phyloP scores from a whole-genome alignment of 1,284 basidiomycete species.

The Moesziomyces parantarcticus region DNA sequence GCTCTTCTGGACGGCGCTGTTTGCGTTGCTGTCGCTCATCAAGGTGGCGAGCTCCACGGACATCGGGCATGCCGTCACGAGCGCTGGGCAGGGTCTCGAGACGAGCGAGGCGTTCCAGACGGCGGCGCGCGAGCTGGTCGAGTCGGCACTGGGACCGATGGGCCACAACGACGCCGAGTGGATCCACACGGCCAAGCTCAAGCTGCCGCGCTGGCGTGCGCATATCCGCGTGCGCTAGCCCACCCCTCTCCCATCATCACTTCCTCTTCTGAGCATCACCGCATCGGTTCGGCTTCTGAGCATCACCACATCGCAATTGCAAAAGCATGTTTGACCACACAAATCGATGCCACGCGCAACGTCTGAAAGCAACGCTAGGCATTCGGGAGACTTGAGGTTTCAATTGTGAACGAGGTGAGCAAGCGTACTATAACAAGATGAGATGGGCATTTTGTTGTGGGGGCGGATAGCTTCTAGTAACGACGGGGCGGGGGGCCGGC shows the following conservation, averaged over 20 bases:
- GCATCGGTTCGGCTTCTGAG: neutral
- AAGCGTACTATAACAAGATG: neutral
- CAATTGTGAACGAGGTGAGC: neutral
- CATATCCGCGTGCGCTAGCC: slow-evolving; percentile 32
- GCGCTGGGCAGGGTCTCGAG: slow-evolving; percentile 18
- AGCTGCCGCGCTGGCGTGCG: slow-evolving; percentile 26
- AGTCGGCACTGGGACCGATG: slow-evolving; percentile 15
- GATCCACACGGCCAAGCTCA: slow-evolving; percentile 35
- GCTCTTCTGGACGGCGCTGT: slow-evolving; percentile 28
- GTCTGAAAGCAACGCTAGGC: neutral
- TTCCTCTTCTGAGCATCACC: neutral
- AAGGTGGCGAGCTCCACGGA: slow-evolving; percentile 26
- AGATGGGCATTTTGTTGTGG: neutral
- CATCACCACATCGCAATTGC: neutral
- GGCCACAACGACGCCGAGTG: slow-evolving; percentile 36
- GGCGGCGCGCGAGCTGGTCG: slow-evolving; percentile 23
- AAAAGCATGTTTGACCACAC: neutral
- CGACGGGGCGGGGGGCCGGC: slow-evolving; percentile 45
- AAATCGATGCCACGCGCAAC: slow-evolving; percentile 14
- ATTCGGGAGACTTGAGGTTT: neutral
- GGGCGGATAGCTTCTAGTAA: slow-evolving; percentile 9
- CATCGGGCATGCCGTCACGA: slow-evolving; percentile 4
- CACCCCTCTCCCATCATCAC: too few relatives aligned
- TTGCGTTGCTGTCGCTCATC: slow-evolving; percentile 30
- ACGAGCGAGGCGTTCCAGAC: slow-evolving; percentile 11